Evolutionary conservation across 768 basidiomycete genomes (phyloP).

Genomic region (Tricholoma matsutake): DNA sequence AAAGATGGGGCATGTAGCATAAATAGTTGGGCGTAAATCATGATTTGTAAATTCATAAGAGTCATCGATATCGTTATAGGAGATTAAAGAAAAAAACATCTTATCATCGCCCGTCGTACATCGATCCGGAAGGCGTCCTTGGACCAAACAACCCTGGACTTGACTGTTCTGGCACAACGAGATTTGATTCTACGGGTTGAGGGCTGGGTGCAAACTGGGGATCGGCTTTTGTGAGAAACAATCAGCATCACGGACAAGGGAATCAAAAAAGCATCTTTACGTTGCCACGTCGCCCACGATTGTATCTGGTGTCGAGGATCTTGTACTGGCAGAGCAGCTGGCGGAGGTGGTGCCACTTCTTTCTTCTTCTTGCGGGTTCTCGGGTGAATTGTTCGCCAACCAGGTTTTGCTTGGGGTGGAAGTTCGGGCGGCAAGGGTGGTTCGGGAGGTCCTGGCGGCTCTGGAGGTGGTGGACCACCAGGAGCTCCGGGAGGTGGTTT

Average conservation of each 20-base stretch:
- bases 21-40: neutral
- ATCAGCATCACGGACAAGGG: conserved; percentile 3
- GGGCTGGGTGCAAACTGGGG: conserved; percentile 55
- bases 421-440: conserved; percentile 42
- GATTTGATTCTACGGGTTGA: conserved; percentile 54
- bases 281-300: conserved; percentile 68
- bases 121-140: conserved; percentile 51
- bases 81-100: neutral
- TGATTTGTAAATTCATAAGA: neutral
- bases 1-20: neutral
- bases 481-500: conserved; percentile 43
- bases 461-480: conserved; percentile 42
- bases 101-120: neutral
- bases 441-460: conserved; percentile 25
- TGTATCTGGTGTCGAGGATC: conserved; percentile 7
- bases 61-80: neutral
- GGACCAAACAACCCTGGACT: conserved; percentile 79
- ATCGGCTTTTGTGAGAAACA: conserved; percentile 44
- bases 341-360: conserved; percentile 33
- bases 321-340: conserved; percentile 21
- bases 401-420: conserved; percentile 43
- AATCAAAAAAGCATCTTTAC: conserved; percentile 35
- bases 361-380: conserved; percentile 41
- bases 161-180: conserved; percentile 55
- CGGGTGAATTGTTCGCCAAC: conserved; percentile 55